A percentile compares a stretch with the other conserved stretches of the same genome.
These are phyloP conservation scores for Triticum timopheevii DNA, from an alignment of 176 grass and related monocot genomes.

Conservation along the genomic window DNA sequence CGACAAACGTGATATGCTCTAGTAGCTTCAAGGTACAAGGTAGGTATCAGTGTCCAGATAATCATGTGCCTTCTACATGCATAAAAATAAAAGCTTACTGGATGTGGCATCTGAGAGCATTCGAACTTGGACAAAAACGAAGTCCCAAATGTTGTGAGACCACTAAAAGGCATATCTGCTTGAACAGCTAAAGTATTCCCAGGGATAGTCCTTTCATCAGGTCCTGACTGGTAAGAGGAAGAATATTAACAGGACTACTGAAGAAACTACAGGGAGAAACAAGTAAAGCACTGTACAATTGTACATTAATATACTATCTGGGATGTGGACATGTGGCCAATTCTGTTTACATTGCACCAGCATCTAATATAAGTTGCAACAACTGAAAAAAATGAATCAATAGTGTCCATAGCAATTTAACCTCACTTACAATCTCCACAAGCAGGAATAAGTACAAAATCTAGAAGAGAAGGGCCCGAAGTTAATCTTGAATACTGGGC, in stretches of 20 bases:
- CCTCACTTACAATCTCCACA: slow-evolving; percentile 1
- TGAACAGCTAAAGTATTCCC: slow-evolving; percentile 97
- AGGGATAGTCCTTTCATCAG: slow-evolving; percentile 93
- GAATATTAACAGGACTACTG: not conserved
- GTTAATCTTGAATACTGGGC: not conserved
- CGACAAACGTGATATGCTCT: slow-evolving; percentile 93
- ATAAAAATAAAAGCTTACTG: slow-evolving; percentile 62
- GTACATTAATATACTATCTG: slow-evolving; percentile 9
- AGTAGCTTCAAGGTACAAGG: slow-evolving; percentile 65
- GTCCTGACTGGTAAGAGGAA: slow-evolving; percentile 66
- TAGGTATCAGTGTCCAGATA: slow-evolving; percentile 37
- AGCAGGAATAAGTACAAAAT: not conserved
- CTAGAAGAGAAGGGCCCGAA: not conserved
- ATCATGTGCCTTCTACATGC: slow-evolving; percentile 1
- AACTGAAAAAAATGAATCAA: not conserved
- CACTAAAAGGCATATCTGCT: slow-evolving; percentile 96
- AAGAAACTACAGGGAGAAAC: not conserved
- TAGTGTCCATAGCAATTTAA: not conserved
- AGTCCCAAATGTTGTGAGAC: slow-evolving; percentile 91
- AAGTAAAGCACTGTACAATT: not conserved
- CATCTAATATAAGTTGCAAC: not conserved
- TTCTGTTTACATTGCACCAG: not conserved
- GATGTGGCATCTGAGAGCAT: slow-evolving; percentile 98
- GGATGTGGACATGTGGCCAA: not conserved
- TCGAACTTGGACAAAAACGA: slow-evolving; percentile 99